Evolutionary conservation across 345 rosid genomes (phyloP).

Genomic region (Populus ilicifolia): DNA sequence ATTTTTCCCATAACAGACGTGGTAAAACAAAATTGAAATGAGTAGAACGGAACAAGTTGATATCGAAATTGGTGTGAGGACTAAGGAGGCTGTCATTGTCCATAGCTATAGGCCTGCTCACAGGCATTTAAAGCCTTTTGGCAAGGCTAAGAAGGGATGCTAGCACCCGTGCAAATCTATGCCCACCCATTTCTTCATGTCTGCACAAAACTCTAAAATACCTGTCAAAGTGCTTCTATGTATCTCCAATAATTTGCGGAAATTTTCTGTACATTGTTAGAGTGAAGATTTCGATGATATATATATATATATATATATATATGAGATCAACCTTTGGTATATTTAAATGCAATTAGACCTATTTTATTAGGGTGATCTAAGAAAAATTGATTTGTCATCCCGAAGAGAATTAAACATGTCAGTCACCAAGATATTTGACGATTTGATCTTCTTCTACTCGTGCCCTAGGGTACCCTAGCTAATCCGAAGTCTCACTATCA

Average conservation of each 20-base stretch:
- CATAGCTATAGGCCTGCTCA: not conserved
- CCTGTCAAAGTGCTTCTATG: not conserved
- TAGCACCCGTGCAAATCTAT: constrained; percentile 2
- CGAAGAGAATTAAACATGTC: not conserved
- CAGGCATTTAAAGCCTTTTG: constrained; percentile 22
- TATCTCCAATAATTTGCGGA: not conserved
- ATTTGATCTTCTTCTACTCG: not conserved
- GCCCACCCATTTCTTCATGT: constrained; percentile 5
- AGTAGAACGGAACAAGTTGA: not conserved
- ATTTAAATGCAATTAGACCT: not conserved
- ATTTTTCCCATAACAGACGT: not conserved
- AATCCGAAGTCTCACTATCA: not conserved
- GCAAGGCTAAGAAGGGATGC: constrained; percentile 6
- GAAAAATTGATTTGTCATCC: not conserved
- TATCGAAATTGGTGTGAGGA: constrained; percentile 18
- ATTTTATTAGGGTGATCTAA: not conserved
- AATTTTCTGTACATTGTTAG: not conserved
- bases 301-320: too few relatives aligned
- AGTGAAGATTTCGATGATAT: not conserved
- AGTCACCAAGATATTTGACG: not conserved
- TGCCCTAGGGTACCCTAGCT: not conserved
- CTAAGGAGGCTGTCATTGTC: constrained; percentile 14
- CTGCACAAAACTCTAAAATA: constrained; percentile 12
- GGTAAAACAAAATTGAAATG: not conserved
- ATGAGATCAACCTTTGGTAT: not conserved